These are phyloP conservation scores for Leccinum incarnatum DNA, from an alignment of 768 basidiomycete genomes.

Conservation along the genomic window DNA sequence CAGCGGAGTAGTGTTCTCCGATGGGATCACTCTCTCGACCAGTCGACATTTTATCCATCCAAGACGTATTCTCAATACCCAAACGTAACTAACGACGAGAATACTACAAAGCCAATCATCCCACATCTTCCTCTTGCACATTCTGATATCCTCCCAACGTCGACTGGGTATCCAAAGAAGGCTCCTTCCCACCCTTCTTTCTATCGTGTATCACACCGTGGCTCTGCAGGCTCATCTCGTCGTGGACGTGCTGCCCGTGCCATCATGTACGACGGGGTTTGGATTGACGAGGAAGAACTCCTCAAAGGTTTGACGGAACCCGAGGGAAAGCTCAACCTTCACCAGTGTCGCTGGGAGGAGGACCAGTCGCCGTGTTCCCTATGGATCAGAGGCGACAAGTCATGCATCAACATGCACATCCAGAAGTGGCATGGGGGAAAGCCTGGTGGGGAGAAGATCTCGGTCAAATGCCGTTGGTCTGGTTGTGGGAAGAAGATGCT, in stretches of 20 bases:
- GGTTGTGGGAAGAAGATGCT: slow-evolving; percentile 18
- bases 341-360: slow-evolving; percentile 15
- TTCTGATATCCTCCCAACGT: no score
- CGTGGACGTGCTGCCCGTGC: not conserved
- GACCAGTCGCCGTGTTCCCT: slow-evolving; percentile 6
- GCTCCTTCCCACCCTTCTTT: not conserved
- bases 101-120: not conserved
- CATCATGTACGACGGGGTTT: slow-evolving; percentile 6
- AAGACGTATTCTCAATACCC: not conserved
- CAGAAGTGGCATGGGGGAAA: slow-evolving; percentile 7
- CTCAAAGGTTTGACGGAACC: not conserved
- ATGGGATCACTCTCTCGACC: not conserved
- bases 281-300: slow-evolving; percentile 16
- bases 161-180: not conserved
- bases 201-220: no score
- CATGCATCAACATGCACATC: slow-evolving; percentile 10
- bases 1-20: not conserved
- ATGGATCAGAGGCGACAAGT: slow-evolving; percentile 18
- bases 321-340: slow-evolving; percentile 3
- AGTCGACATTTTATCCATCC: not conserved
- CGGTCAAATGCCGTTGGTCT: slow-evolving; percentile 9
- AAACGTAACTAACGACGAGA: not conserved
- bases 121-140: not conserved
- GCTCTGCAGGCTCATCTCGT: not conserved
- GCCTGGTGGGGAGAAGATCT: slow-evolving; percentile 8